A percentile compares a stretch with the other conserved stretches of the same genome.
phyloP scores from a whole-genome alignment of 306 rosid species.

The Rubus parviflorus region DNA sequence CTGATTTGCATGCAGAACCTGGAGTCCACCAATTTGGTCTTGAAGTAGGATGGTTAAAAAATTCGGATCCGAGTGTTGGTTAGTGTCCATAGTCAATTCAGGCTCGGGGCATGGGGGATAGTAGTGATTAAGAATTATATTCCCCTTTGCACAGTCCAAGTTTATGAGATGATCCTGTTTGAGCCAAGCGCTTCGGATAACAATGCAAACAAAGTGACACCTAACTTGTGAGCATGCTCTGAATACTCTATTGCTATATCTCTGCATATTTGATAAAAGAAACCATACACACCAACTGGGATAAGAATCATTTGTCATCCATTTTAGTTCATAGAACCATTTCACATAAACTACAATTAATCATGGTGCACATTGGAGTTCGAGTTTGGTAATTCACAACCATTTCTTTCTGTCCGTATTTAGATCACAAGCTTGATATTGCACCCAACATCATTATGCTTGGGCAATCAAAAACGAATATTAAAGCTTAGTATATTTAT shows the following conservation, averaged over 20 bases:
- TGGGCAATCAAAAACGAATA: no score
- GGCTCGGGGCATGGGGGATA: constrained; percentile 44
- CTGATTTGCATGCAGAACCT: constrained; percentile 8
- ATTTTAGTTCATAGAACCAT: no score
- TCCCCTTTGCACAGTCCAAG: constrained; percentile 25
- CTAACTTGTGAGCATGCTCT: constrained; percentile 18
- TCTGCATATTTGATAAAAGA: constrained; percentile 14
- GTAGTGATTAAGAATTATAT: constrained; percentile 16
- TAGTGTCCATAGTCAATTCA: constrained; percentile 19
- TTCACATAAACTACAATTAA: no score
- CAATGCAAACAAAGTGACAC: constrained; percentile 15
- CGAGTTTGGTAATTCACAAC: no score
- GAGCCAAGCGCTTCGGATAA: constrained; percentile 32
- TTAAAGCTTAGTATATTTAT: no score
- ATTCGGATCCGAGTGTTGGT: constrained; percentile 19
- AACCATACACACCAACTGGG: no score
- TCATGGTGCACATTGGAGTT: no score
- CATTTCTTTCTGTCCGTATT: no score
- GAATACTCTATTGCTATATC: constrained; percentile 26
- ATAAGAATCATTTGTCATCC: no score
- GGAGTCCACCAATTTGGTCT: constrained; percentile 43
- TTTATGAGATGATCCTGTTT: constrained; percentile 15
- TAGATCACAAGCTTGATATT: no score
- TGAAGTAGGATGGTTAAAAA: constrained; percentile 35
- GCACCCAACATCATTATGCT: no score